A percentile compares a stretch with the other conserved stretches of the same genome.
phyloP scores from a whole-genome alignment of 2,329 filamentous ascomycete species.

The Pleurostoma richardsiae region DNA sequence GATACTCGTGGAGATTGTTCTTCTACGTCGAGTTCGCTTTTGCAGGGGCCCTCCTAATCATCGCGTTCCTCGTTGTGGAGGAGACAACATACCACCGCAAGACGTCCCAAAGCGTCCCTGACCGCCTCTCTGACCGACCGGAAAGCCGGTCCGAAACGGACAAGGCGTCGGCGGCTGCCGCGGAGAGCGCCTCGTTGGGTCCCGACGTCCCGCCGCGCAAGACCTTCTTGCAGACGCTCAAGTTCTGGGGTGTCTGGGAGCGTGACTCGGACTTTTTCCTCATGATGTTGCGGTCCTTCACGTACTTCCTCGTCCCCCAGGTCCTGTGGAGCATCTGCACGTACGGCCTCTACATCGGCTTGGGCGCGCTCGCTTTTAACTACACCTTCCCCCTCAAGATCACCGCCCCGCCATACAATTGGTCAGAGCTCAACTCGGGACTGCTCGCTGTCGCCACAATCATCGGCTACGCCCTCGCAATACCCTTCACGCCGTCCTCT shows the following conservation, averaged over 20 bases:
- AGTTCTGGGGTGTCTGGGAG: constrained; percentile 35
- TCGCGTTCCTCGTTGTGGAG: constrained; percentile 25
- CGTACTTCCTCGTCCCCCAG: constrained; percentile 40
- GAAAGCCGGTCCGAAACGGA: constrained; percentile 5
- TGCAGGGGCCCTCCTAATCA: constrained; percentile 17
- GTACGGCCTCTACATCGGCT: constrained; percentile 41
- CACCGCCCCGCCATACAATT: constrained; percentile 36
- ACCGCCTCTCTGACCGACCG: not conserved
- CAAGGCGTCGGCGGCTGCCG: constrained; percentile 1
- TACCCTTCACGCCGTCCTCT: constrained; percentile 36
- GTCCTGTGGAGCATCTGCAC: constrained; percentile 45
- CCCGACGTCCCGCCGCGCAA: constrained; percentile 28
- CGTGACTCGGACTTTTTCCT: constrained; percentile 35
- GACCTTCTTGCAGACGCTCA: constrained; percentile 33
- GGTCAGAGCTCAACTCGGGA: constrained; percentile 36
- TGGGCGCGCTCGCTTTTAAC: constrained; percentile 44
- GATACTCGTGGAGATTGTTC: constrained; percentile 55
- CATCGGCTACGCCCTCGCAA: constrained; percentile 28
- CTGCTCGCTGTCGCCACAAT: constrained; percentile 36
- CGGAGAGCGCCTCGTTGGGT: not conserved
- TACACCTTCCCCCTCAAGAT: constrained; percentile 44
- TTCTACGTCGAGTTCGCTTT: constrained; percentile 58
- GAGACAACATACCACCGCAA: constrained; percentile 22
- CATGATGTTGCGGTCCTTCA: constrained; percentile 38
- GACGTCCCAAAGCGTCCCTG: constrained; percentile 1